These are phyloP conservation scores for Dentipellis sp. DNA, from an alignment of 768 basidiomycete species.

Conservation along the genomic window DNA sequence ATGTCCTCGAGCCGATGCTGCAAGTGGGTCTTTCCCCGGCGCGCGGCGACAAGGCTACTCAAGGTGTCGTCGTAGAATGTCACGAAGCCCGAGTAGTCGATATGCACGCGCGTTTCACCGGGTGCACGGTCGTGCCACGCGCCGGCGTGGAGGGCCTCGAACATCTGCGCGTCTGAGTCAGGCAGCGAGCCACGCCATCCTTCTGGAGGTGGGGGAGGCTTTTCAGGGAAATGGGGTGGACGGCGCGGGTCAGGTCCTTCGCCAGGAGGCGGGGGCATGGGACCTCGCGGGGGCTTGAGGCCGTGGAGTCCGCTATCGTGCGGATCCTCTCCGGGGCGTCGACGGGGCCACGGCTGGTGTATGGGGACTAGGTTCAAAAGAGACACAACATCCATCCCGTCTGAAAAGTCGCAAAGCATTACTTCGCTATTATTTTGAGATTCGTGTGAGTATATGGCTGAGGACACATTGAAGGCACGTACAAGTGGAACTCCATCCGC, in stretches of 20 bases:
- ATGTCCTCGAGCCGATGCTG: constrained; percentile 29
- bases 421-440: constrained; percentile 4
- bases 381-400: constrained; percentile 8
- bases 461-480: not conserved
- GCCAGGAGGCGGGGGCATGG: too few relatives aligned
- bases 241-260: not conserved
- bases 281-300: too few relatives aligned
- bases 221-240: not conserved
- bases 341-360: not conserved
- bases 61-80: constrained; percentile 34
- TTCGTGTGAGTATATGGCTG: not conserved
- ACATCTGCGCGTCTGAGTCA: not conserved
- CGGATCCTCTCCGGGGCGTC: not conserved
- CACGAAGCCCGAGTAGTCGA: constrained; percentile 32
- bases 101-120: constrained; percentile 33
- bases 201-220: constrained; percentile 1
- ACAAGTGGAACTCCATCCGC: constrained; percentile 13
- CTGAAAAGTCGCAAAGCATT: constrained; percentile 9
- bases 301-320: too few relatives aligned
- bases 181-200: constrained; percentile 11
- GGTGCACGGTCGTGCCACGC: constrained; percentile 33
- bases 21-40: constrained; percentile 24
- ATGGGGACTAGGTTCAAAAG: not conserved
- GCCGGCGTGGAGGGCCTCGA: constrained; percentile 25
- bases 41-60: constrained; percentile 25